Percentiles rank a stretch among this genome's conserved stretches.
Conservation (phyloP, 257 asterid genomes). For the Ligustrum vulgare region DNA sequence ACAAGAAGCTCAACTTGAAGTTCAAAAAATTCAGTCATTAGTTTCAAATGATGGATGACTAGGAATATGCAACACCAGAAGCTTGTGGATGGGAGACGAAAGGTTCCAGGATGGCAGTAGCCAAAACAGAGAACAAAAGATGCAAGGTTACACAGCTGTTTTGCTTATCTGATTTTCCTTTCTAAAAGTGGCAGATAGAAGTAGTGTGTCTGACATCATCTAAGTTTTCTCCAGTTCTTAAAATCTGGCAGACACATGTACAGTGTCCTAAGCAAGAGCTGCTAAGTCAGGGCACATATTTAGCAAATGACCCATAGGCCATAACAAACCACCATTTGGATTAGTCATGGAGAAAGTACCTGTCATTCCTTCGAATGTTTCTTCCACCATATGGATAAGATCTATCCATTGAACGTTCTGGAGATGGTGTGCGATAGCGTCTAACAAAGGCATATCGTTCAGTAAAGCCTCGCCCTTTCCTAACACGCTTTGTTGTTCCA, state of each 20-base stretch:
- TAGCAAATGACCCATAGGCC: slow-evolving; percentile 12
- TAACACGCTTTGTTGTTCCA: slow-evolving; percentile 75
- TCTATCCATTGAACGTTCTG: slow-evolving; percentile 65
- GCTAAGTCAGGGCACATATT: not conserved
- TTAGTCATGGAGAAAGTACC: slow-evolving; percentile 40
- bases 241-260: not conserved
- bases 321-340: not conserved
- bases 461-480: slow-evolving; percentile 98
- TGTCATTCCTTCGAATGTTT: slow-evolving; percentile 67
- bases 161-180: not conserved
- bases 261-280: slow-evolving; percentile 7
- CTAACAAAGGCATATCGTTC: slow-evolving; percentile 76
- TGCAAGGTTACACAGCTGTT: not conserved
- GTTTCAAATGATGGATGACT: not conserved
- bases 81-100: not conserved
- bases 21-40: not conserved
- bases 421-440: slow-evolving; percentile 97
- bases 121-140: not conserved
- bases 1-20: not conserved
- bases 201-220: not conserved
- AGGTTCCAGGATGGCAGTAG: not conserved
- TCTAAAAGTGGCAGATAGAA: not conserved
- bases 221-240: not conserved
- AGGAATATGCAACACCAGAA: not conserved
- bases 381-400: slow-evolving; percentile 73